Conservation (phyloP, 1,284 basidiomycete genomes). For the Pseudomicrostroma phylloplanum region DNA sequence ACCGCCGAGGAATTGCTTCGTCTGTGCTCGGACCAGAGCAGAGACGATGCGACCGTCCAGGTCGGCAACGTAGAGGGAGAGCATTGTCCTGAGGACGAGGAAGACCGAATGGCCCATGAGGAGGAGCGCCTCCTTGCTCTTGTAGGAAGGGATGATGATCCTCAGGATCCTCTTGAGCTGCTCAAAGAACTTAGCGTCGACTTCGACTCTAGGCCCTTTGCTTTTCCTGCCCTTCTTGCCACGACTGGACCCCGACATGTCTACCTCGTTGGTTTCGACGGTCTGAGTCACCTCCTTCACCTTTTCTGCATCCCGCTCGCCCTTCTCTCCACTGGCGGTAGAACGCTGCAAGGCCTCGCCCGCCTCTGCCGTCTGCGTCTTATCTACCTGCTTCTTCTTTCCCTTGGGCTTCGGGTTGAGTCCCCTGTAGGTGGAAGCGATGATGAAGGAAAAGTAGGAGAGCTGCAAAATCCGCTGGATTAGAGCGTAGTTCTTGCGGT, state of each 20-base stretch:
- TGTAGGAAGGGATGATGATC: conserved; percentile 80
- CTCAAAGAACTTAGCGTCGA: conserved; percentile 83
- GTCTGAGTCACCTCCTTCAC: conserved; percentile 8
- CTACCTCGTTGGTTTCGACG: conserved; percentile 14
- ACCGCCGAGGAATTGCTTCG: conserved; percentile 72
- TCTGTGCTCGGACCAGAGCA: conserved; percentile 81
- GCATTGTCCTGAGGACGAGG: conserved; percentile 78
- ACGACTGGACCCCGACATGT: conserved; percentile 18
- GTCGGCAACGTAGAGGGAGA: conserved; percentile 90
- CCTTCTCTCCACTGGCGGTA: conserved; percentile 14
- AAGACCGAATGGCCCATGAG: conserved; percentile 80
- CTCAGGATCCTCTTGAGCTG: conserved; percentile 70
- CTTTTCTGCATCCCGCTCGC: conserved; percentile 10
- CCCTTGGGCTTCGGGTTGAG: conserved; percentile 31
- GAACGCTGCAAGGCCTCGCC: conserved; percentile 10
- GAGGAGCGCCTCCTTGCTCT: conserved; percentile 78
- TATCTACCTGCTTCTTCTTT: conserved; percentile 19
- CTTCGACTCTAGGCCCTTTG: conserved; percentile 55
- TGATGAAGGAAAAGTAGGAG: conserved; percentile 33
- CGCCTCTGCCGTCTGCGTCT: conserved; percentile 6
- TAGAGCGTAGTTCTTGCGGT: conserved; percentile 34
- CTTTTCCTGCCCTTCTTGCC: conserved; percentile 25
- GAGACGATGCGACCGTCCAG: conserved; percentile 88
- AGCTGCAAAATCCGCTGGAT: conserved; percentile 38
- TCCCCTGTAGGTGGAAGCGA: conserved; percentile 24